Evolutionary conservation across 805 yeast genomes (phyloP).

Genomic region (Wickerhamomyces xylosicus): DNA sequence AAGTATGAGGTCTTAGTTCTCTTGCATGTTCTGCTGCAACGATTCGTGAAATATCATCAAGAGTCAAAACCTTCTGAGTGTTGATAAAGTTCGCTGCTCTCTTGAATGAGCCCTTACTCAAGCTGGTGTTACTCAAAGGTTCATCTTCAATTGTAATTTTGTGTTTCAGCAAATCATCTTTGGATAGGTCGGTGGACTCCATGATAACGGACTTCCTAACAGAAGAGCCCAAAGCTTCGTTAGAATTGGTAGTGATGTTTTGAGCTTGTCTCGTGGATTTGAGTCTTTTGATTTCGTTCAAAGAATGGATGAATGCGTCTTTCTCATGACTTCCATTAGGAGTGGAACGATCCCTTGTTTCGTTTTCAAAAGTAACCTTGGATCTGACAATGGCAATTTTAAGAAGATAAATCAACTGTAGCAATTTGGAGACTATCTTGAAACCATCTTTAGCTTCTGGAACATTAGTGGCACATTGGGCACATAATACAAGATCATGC

Average conservation of each 20-base stretch:
- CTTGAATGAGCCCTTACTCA: constrained; percentile 38
- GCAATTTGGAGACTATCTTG: constrained; percentile 50
- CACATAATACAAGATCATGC: constrained; percentile 38
- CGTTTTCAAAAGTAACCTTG: constrained; percentile 44
- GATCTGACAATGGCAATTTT: constrained; percentile 79
- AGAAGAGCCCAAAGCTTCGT: constrained; percentile 31
- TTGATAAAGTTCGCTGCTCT: constrained; percentile 64
- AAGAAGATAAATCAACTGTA: constrained; percentile 67
- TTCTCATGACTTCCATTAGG: constrained; percentile 26
- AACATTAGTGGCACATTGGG: constrained; percentile 46
- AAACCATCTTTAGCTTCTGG: constrained; percentile 45
- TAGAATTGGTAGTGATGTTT: constrained; percentile 34
- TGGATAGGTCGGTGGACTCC: constrained; percentile 19
- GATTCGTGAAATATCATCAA: constrained; percentile 94
- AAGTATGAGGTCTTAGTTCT: constrained; percentile 87
- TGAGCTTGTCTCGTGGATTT: constrained; percentile 65
- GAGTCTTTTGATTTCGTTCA: constrained; percentile 67
- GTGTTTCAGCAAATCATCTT: constrained; percentile 10
- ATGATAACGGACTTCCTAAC: constrained; percentile 64
- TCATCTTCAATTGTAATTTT: constrained; percentile 22
- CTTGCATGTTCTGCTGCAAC: constrained; percentile 96
- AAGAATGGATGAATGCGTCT: constrained; percentile 51
- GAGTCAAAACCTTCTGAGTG: constrained; percentile 76
- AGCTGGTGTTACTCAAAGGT: constrained; percentile 39
- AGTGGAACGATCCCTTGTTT: constrained; percentile 7